Evolutionary conservation across 768 basidiomycete genomes (phyloP), one percentile per base, ranked within the genome.

Genomic region (Tulasnella sp.): DNA sequence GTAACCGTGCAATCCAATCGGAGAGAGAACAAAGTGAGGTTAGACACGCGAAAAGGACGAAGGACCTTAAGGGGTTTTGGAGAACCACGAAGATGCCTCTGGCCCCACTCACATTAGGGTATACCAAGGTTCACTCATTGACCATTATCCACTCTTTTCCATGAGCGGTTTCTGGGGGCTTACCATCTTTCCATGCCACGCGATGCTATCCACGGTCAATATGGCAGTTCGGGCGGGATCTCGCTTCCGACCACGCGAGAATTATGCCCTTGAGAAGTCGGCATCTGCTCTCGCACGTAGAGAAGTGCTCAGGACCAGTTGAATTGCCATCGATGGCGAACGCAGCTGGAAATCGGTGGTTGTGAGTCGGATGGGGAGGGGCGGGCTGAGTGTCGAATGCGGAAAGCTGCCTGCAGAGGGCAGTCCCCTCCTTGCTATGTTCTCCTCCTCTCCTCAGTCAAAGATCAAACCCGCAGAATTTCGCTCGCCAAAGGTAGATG

Each of bases 221-320:
- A 5, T 64, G 58, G 25, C 58, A 64, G 58, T 25, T 64, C 31
- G 58, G 31, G 25, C 58, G 31, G 3, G 6, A 15, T 25, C 58
- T 64, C 58, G 58, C 58, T 25, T 64, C 58, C 58, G 58, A 64
- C 58, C 58, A 64, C 58, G 58, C 58, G 58, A 64, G 58, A 64
- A 64, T 31, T 8, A 31, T n/a, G 29, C 58, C 58, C 58, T 64
- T 64, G 58, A 49, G 58, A 64, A 64, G 58, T 42, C 8, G 42
- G 31, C n/a, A 64, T 64, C 29, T 64, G 29, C 58, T 25, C 7
- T 31, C 58, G 58, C 58, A 64, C 58, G 58, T 64, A 25, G 58
- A 64, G 29, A 31, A 25, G 25, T 25, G 58, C 31, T 29, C 58
- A 64, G 58, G 58, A 31, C n/a, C 58, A 25, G 4, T 64, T 64